Evolutionary conservation across 2,329 filamentous ascomycete species (phyloP), one percentile per base, ranked within the genome.

Genomic region (Alternaria panax): DNA sequence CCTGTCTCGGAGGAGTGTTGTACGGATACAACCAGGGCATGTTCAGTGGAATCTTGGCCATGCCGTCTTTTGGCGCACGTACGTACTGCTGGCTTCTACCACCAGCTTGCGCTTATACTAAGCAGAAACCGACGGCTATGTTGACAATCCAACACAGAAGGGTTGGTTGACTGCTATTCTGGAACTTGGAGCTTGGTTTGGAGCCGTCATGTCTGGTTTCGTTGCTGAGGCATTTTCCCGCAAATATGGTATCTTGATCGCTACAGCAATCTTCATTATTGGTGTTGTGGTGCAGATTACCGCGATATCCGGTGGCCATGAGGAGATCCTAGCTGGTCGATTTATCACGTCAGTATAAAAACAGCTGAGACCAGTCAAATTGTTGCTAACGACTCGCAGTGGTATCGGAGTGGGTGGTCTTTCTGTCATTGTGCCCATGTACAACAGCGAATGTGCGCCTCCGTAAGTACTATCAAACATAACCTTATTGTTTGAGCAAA

Each of bases 11-110:
- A 67, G 84, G 84, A 52, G 72, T 85, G 20, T 78, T 85, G 27
- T 87, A 91, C 73, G 89, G 90, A 20, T 92, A 92, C 78, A 92
- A 92, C 71, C 88, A 92, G 58, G 90, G 90, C 66, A 89, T 92
- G 78, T 91, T 92, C 78, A 87, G 86, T n/a, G 90, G 90, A 24
- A 86, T 93, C 22, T 68, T 87, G 54, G 81, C 80, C 22, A 84
- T 85, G 82, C 69, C 73, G 5, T 78, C 80, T 1, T 85, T 84
- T 62, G 77, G 78, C 40, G 60, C 73, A 43, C 76, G 77, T 80
- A 66, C 63, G 74, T 64, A 30, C 16, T 20, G 25, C 24, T 25
- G 5, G 46, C 12, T 45, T 30, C n/a, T 2, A 7, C 22, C 5
- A 3, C 27, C 7, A 12, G 20, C 32, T 34, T 30, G 32, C 48